Base-by-base conservation (phyloP, 805 yeast genomes). In the Clavispora phyllophila region DNA sequence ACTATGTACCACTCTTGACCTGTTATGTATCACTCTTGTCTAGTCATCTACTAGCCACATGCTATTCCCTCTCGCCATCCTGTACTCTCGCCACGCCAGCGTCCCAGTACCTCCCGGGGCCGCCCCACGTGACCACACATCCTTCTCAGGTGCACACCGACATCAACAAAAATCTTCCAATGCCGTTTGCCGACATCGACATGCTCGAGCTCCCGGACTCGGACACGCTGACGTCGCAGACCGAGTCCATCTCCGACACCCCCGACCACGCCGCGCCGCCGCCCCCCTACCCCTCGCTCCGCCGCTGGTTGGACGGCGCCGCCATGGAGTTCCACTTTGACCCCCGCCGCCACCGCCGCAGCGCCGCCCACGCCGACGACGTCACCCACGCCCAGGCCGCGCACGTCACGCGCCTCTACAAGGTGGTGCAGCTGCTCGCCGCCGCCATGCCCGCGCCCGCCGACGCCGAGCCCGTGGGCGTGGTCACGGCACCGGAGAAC, bases 381-480 rank as follows among this genome's bases (percentile, higher is more conserved):
- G 62, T 66, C 23, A 66, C 78, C 1, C 52, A 55, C 6, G 63
- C 62, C 18, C 81, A 75, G 50, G 53, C 64, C 2, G 57, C 68
- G 9, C 84, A 78, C 48, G 69, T 79, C 31, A 72, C 73, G 23
- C 57, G 67, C 9, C 51, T 78, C 12, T 84, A 75, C 58, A 76
- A 76, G 46, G 64, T 73, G 3, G 73, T 81, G 47, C 81, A 80
- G 46, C 49, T 44, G 9, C 51, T 67, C 41, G 45, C 33, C 9
- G 20, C n/a, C 33, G 13, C 19, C 33, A 52, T 5, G 7, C 23
- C 23, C 23, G 8, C 7, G 7, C 8, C 8, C 23, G 57, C 56
- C 5, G 57, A 56, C 13, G 55, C 52, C 10, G 60, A 60, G 32
- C 58, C 54, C 10, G 58, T 68, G 29, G 73, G 73, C 1, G 53